These are phyloP conservation scores for Lophiotrema nucula DNA, from an alignment of 495 filamentous ascomycete genomes.

Conservation along the genomic window DNA sequence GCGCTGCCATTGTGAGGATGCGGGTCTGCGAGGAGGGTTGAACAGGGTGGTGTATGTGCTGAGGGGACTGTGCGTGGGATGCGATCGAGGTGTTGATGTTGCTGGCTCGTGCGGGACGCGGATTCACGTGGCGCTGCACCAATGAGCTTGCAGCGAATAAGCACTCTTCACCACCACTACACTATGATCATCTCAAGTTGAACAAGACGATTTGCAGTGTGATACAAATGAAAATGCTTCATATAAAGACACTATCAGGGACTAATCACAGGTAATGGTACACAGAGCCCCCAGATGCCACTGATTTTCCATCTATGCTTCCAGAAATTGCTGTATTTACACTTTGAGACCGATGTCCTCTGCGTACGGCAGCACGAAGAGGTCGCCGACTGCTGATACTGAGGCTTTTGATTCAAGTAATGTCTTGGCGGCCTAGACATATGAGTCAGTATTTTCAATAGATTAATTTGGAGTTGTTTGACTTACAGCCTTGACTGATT, in stretches of 20 bases:
- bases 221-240: slow-evolving; percentile 23
- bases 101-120: neutral
- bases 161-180: neutral
- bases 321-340: slow-evolving; percentile 57
- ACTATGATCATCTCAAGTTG: no score
- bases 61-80: neutral
- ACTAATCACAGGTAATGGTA: slow-evolving; percentile 38
- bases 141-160: no score
- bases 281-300: slow-evolving; percentile 14
- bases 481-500: slow-evolving; percentile 85
- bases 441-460: slow-evolving; percentile 16
- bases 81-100: neutral
- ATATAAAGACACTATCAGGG: slow-evolving; percentile 30
- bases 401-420: slow-evolving; percentile 85
- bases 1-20: slow-evolving; percentile 44
- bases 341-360: slow-evolving; percentile 92
- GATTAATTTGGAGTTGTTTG: slow-evolving; percentile 30
- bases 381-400: slow-evolving; percentile 82
- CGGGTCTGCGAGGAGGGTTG: neutral
- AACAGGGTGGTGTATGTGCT: neutral
- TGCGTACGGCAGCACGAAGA: slow-evolving; percentile 83
- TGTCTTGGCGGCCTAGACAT: slow-evolving; percentile 72
- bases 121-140: neutral
- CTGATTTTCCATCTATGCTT: slow-evolving; percentile 6
- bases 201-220: no score